Percentiles rank a stretch among this genome's conserved stretches.
phyloP scores from a whole-genome alignment of 106 monocot genomes.

The Dendrobium nobile region DNA sequence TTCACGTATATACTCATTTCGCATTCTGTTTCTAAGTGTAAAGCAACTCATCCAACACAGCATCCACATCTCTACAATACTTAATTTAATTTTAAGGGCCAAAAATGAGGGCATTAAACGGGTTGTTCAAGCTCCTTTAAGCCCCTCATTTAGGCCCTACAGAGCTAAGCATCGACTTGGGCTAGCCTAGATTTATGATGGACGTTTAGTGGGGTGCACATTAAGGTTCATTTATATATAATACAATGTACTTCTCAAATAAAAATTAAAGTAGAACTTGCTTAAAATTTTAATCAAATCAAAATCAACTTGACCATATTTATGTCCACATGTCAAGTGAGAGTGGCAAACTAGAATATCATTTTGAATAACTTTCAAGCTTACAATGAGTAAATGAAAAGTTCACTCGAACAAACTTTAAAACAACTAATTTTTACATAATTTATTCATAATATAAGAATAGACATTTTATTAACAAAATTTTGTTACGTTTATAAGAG shows the following conservation, averaged over 20 bases:
- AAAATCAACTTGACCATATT: background rate
- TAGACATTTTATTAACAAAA: background rate
- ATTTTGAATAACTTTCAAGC: too few species aligned
- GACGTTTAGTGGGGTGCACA: background rate
- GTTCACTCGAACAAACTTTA: background rate
- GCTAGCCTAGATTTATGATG: background rate
- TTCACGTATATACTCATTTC: too few species aligned
- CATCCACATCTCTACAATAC: too few species aligned
- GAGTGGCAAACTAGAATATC: background rate
- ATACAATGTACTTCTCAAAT: background rate
- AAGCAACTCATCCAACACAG: too few species aligned
- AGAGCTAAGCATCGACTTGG: background rate
- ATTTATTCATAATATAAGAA: background rate
- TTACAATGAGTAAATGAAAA: background rate
- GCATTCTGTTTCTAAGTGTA: too few species aligned
- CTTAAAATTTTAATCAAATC: background rate
- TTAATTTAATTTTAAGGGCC: background rate
- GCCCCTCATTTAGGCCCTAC: background rate
- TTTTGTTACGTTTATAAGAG: background rate
- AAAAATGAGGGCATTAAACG: background rate
- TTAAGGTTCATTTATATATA: background rate
- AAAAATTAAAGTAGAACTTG: too few species aligned
- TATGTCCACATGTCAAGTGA: background rate
- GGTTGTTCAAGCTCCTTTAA: background rate
- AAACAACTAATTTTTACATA: background rate